Conservation (phyloP, 2,329 filamentous ascomycete genomes). For the Fusarium phyllophilum region DNA sequence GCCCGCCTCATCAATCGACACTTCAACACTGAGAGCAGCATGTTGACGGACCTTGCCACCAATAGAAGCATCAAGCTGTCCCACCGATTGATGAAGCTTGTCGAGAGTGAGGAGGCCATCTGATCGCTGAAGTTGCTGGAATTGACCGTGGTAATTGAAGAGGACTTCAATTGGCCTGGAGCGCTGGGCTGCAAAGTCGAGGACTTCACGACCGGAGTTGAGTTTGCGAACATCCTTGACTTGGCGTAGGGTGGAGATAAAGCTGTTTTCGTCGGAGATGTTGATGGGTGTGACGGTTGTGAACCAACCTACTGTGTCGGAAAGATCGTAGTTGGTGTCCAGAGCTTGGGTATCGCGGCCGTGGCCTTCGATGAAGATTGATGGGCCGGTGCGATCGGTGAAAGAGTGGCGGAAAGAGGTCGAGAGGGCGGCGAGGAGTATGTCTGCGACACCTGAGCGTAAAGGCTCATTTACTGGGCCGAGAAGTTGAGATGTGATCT, state of each 20-base stretch:
- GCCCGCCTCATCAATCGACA: not conserved
- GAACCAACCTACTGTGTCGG: not conserved
- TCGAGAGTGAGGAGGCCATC: not conserved
- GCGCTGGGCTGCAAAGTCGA: not conserved
- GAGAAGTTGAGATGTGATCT: not conserved
- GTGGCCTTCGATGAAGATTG: not conserved
- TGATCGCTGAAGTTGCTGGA: not conserved
- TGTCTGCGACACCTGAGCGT: not conserved
- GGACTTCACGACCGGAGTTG: not conserved
- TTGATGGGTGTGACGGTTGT: not conserved
- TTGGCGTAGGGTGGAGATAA: not conserved
- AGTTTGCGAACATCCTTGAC: not conserved
- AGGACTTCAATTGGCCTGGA: not conserved
- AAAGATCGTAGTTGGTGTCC: not conserved
- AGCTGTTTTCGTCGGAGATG: rapidly evolving
- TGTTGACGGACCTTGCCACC: not conserved
- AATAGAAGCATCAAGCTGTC: not conserved
- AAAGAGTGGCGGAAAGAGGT: not conserved
- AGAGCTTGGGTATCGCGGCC: not conserved
- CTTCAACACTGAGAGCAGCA: not conserved
- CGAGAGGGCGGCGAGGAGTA: not conserved
- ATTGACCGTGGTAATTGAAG: not conserved
- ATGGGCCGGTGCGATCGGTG: not conserved
- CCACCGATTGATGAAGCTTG: not conserved
- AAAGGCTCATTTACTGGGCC: not conserved